Evolutionary conservation across 306 rosid genomes (phyloP).

Genomic region (Lathyrus sativus): DNA sequence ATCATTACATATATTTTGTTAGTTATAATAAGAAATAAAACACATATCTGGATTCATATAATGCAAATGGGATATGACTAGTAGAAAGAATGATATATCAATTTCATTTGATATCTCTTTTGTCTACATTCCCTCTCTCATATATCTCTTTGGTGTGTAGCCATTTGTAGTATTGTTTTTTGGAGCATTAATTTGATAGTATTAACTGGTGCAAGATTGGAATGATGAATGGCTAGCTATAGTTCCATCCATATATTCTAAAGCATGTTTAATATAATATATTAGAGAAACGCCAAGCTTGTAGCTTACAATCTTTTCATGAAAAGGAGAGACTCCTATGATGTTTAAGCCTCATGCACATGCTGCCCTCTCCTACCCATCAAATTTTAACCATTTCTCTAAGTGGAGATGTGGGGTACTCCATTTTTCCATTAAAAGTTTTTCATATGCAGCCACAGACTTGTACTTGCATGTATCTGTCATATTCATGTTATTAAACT

Average conservation of each 20-base stretch:
- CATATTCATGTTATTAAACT: not conserved
- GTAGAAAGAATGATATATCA: slow-evolving; percentile 18
- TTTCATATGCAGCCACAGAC: slow-evolving; percentile 41
- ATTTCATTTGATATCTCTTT: not conserved
- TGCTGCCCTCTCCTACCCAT: slow-evolving; percentile 65
- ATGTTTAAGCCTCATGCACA: slow-evolving; percentile 74
- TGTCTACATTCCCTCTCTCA: slow-evolving; percentile 17
- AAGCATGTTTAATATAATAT: slow-evolving; percentile 42
- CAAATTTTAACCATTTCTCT: slow-evolving; percentile 49
- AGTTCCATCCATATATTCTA: slow-evolving; percentile 53
- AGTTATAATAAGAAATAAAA: not conserved
- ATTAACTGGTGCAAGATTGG: slow-evolving; percentile 39
- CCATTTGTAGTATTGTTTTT: slow-evolving; percentile 39
- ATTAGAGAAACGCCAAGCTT: slow-evolving; percentile 56
- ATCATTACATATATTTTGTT: too few species aligned
- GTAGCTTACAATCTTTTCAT: slow-evolving; percentile 66
- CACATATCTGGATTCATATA: slow-evolving; percentile 48
- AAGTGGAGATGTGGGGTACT: slow-evolving; percentile 62
- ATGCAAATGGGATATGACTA: slow-evolving; percentile 48
- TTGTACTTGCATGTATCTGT: slow-evolving; percentile 43
- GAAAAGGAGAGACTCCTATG: slow-evolving; percentile 75
- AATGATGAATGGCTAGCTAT: slow-evolving; percentile 42
- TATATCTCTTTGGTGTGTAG: slow-evolving; percentile 45
- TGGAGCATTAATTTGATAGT: slow-evolving; percentile 48
- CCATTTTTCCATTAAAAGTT: slow-evolving; percentile 48